Percentiles rank a stretch among this genome's conserved stretches.
Evolutionary conservation across 31 red algal genomes (phyloP).

Genomic region (Bonnemaisonia californica): DNA sequence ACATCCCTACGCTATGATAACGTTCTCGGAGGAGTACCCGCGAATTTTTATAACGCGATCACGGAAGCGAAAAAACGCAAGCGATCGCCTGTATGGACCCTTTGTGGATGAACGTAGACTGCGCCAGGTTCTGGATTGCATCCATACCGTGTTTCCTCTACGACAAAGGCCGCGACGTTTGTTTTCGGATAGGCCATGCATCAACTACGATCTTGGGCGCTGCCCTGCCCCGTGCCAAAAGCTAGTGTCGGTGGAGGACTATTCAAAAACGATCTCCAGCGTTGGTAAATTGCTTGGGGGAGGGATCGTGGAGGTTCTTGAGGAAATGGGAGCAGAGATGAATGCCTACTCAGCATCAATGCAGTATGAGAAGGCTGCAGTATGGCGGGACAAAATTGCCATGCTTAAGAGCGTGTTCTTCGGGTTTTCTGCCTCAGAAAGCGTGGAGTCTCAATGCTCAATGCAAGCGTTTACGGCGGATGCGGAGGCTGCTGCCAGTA

Average conservation of each 20-base stretch:
- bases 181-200: constrained; percentile 62
- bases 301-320: constrained; percentile 39
- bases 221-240: constrained; percentile 77
- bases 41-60: constrained; percentile 43
- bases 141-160: constrained; percentile 61
- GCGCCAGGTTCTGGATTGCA: constrained; percentile 29
- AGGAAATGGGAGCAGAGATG: constrained; percentile 54
- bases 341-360: neutral
- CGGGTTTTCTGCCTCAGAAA: neutral
- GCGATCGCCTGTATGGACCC: constrained; percentile 70
- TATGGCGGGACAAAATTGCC: constrained; percentile 51
- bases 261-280: constrained; percentile 36
- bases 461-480: neutral
- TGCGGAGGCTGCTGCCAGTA: neutral
- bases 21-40: constrained; percentile 62
- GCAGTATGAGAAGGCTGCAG: constrained; percentile 60
- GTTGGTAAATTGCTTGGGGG: constrained; percentile 66
- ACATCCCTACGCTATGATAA: constrained; percentile 67
- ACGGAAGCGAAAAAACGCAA: neutral
- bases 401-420: constrained; percentile 21
- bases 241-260: constrained; percentile 42
- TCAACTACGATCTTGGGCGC: constrained; percentile 73
- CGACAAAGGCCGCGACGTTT: constrained; percentile 51
- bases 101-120: constrained; percentile 59
- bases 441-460: neutral